These are phyloP conservation scores for Starmerella kuoi DNA, from an alignment of 805 yeast genomes.

Conservation along the genomic window DNA sequence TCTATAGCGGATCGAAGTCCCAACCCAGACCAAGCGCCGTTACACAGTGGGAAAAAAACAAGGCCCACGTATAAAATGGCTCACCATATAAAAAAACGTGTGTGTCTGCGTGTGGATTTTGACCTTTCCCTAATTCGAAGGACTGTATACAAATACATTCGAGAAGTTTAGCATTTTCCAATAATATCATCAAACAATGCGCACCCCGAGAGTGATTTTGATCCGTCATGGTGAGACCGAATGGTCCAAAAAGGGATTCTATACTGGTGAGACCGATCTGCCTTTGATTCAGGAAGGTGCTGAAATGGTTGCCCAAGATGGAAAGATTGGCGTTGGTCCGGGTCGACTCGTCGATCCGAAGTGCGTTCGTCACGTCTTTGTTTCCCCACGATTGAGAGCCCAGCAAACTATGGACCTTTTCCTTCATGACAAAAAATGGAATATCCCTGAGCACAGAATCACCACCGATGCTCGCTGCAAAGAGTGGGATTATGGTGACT, in stretches of 20 bases:
- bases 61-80: no score
- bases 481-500: slow-evolving; percentile 96
- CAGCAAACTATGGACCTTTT: slow-evolving; percentile 58
- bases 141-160: no score
- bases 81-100: no score
- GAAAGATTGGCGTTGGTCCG: slow-evolving; percentile 50
- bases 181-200: no score
- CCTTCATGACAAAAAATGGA: slow-evolving; percentile 36
- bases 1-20: no score
- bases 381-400: slow-evolving; percentile 78
- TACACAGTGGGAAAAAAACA: no score
- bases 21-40: no score
- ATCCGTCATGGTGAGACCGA: slow-evolving; percentile 59
- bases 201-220: slow-evolving; percentile 31
- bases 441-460: slow-evolving; percentile 19
- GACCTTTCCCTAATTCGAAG: no score
- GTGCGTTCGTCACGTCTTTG: slow-evolving; percentile 49
- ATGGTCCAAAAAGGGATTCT: slow-evolving; percentile 91
- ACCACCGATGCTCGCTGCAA: slow-evolving; percentile 46
- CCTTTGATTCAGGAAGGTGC: slow-evolving; percentile 69
- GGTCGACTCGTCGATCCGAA: slow-evolving; percentile 51
- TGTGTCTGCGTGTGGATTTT: no score
- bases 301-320: slow-evolving; percentile 62
- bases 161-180: no score
- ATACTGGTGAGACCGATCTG: slow-evolving; percentile 77